These are phyloP conservation scores for Austroboletus novae-zelandiae DNA, from an alignment of 1,284 basidiomycete genomes.

Conservation along the genomic window DNA sequence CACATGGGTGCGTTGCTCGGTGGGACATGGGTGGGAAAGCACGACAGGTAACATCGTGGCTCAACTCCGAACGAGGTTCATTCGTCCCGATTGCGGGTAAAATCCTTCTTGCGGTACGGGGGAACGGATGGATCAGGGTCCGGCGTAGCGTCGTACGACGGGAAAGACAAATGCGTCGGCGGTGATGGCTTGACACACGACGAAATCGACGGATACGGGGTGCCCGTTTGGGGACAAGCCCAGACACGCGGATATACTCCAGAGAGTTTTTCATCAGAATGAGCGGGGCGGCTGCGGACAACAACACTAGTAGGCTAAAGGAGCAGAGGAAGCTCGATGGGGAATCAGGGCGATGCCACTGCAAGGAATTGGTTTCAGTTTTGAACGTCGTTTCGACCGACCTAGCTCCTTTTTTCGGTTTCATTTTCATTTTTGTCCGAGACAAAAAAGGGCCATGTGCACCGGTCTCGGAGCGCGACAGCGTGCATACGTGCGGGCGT, in stretches of 20 bases:
- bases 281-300: background rate
- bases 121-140: slow-evolving; percentile 2
- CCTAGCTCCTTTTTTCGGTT: slow-evolving; percentile 4
- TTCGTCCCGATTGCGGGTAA: background rate
- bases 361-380: background rate
- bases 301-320: background rate
- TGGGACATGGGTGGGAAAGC: slow-evolving; percentile 1
- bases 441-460: background rate
- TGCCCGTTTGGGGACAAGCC: background rate
- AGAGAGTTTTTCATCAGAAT: slow-evolving; percentile 2
- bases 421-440: background rate
- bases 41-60: background rate
- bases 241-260: slow-evolving; percentile 6
- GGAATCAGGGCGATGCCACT: slow-evolving; percentile 2
- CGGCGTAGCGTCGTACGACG: background rate
- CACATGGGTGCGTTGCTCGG: slow-evolving; percentile 23
- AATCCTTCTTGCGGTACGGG: background rate
- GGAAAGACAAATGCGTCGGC: slow-evolving; percentile 9
- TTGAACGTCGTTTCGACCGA: slow-evolving; percentile 2
- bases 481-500: background rate
- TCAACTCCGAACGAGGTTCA: slow-evolving; percentile 6
- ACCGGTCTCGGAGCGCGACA: slow-evolving; percentile 1
- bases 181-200: slow-evolving; percentile 8
- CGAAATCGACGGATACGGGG: slow-evolving; percentile 1
- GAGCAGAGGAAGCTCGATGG: slow-evolving; percentile 4